Percentiles rank a stretch among this genome's conserved stretches.
Conservation (phyloP, 352 stramenopile genomes). For the Pythium dissotocum region DNA sequence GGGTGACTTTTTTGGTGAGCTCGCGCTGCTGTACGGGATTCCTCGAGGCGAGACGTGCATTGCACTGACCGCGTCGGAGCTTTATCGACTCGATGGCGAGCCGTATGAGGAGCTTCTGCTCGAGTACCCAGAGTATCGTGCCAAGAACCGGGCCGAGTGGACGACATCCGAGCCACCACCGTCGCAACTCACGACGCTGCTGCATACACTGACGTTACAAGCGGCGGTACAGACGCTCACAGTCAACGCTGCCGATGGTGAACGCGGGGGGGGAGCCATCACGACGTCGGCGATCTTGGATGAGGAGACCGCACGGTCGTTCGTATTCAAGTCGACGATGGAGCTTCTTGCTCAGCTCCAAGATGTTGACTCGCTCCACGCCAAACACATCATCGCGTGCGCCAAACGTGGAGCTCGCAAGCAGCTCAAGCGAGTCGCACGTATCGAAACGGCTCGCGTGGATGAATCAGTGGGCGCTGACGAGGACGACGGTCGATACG, state of each 20-base stretch:
- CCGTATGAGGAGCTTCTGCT: constrained; percentile 62
- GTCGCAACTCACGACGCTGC: constrained; percentile 21
- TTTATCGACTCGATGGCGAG: constrained; percentile 68
- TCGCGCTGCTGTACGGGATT: constrained; percentile 61
- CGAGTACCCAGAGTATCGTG: constrained; percentile 69
- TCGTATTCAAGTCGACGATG: constrained; percentile 57
- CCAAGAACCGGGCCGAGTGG: constrained; percentile 53
- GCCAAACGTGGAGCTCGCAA: constrained; percentile 40
- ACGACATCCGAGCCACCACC: constrained; percentile 35
- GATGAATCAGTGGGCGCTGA: background rate
- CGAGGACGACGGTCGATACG: background rate
- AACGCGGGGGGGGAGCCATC: background rate
- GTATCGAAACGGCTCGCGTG: constrained; percentile 24
- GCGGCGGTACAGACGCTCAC: constrained; percentile 14
- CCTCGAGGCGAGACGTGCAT: constrained; percentile 66
- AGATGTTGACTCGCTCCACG: constrained; percentile 47
- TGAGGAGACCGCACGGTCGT: constrained; percentile 44
- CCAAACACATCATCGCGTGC: constrained; percentile 47
- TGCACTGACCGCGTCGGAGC: constrained; percentile 48
- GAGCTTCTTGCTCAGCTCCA: constrained; percentile 43
- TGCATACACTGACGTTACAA: constrained; percentile 23
- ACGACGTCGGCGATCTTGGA: constrained; percentile 28
- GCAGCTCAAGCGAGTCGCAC: constrained; percentile 26
- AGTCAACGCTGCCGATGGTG: background rate
- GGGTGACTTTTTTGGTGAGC: constrained; percentile 64